phyloP scores from a whole-genome alignment of 768 basidiomycete genomes.

The Auriscalpium microsporum region DNA sequence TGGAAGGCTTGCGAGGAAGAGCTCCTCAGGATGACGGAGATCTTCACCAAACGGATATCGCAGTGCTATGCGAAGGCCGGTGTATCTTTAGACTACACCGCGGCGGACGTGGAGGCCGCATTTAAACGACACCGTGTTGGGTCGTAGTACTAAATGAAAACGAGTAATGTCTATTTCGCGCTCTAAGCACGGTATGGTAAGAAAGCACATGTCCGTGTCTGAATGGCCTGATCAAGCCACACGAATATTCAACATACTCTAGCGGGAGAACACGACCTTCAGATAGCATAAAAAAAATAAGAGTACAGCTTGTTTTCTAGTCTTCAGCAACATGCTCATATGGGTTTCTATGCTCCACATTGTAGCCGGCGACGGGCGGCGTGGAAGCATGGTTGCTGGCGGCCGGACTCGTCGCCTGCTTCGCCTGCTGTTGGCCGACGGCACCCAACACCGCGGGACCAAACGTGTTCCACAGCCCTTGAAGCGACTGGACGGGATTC shows the following conservation, averaged over 20 bases:
- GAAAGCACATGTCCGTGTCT: too few species aligned
- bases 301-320: not conserved
- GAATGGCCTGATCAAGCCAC: too few species aligned
- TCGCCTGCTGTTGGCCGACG: slow-evolving; percentile 3
- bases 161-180: not conserved
- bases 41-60: slow-evolving; percentile 57
- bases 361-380: not conserved
- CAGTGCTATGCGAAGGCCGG: slow-evolving; percentile 77
- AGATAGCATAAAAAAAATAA: too few species aligned
- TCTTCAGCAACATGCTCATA: slow-evolving; percentile 1
- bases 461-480: slow-evolving; percentile 29
- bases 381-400: not conserved
- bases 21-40: slow-evolving; percentile 60
- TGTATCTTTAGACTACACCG: slow-evolving; percentile 63
- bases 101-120: slow-evolving; percentile 64
- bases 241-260: too few species aligned
- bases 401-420: not conserved
- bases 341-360: not conserved
- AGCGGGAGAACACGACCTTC: too few species aligned
- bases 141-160: slow-evolving; percentile 11
- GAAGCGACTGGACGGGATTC: slow-evolving; percentile 1
- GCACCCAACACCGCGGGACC: slow-evolving; percentile 31
- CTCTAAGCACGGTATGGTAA: too few species aligned
- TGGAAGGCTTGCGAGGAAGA: slow-evolving; percentile 92
- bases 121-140: slow-evolving; percentile 58